phyloP scores from a whole-genome alignment of 2,329 filamentous ascomycete species.

The Myriosclerotinia scirpicola region DNA sequence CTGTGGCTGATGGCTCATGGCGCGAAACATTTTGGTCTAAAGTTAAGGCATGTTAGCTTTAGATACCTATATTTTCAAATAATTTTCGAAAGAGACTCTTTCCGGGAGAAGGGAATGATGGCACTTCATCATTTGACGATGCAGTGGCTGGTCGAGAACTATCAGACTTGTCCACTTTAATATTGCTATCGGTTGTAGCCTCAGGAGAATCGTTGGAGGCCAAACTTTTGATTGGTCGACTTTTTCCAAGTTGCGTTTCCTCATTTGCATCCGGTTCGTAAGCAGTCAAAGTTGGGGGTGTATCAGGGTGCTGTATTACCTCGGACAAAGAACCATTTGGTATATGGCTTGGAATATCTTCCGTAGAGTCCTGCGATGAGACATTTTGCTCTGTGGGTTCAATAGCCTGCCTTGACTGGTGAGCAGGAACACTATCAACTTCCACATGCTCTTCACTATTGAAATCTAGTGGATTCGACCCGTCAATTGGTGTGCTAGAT shows the following conservation, averaged over 20 bases:
- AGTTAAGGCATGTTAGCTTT: constrained; percentile 21
- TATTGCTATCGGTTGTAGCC: not conserved
- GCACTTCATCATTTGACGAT: constrained; percentile 20
- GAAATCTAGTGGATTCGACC: not conserved
- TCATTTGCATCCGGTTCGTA: not conserved
- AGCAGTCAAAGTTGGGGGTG: not conserved
- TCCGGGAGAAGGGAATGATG: not conserved
- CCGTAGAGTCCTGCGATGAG: not conserved
- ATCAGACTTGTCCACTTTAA: constrained; percentile 9
- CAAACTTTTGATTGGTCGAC: not conserved
- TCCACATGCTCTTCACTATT: too few species aligned
- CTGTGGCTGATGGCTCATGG: constrained; percentile 18
- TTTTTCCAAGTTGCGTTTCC: not conserved
- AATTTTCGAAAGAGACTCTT: not conserved
- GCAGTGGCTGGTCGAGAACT: not conserved
- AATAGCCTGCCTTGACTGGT: not conserved
- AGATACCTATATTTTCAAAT: not conserved
- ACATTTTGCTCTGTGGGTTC: not conserved
- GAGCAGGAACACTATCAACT: not conserved
- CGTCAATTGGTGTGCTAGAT: not conserved
- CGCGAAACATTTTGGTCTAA: constrained; percentile 14
- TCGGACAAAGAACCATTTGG: not conserved
- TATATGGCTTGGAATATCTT: not conserved
- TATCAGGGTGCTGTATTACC: constrained; percentile 8
- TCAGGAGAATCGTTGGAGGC: not conserved